These are phyloP conservation scores for Volvariella surrecta DNA, from an alignment of 1,284 basidiomycete species.

Conservation along the genomic window DNA sequence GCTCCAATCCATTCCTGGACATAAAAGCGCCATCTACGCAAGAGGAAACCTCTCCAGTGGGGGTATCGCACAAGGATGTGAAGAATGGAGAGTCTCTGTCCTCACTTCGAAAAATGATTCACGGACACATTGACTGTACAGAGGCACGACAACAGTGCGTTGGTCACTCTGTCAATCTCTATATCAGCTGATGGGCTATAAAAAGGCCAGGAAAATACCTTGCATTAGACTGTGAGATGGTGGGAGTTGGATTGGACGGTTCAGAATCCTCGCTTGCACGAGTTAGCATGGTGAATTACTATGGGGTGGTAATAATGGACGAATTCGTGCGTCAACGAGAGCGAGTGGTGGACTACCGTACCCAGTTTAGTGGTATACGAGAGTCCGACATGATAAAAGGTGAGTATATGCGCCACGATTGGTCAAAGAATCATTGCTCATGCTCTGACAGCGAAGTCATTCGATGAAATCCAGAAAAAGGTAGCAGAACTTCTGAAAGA, in stretches of 20 bases:
- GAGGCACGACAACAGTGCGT: conserved; percentile 39
- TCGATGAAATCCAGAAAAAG: conserved; percentile 73
- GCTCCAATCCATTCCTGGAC: not conserved
- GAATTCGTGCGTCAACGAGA: conserved; percentile 86
- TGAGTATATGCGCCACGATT: conserved; percentile 20
- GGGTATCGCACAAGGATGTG: conserved; percentile 6
- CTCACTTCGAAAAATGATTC: conserved; percentile 41
- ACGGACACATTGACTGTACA: conserved; percentile 34
- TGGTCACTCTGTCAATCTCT: no score
- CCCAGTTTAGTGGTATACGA: conserved; percentile 85
- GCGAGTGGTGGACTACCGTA: conserved; percentile 89
- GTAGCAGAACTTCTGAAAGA: conserved; percentile 79
- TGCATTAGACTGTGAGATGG: conserved; percentile 96
- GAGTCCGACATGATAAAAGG: conserved; percentile 69
- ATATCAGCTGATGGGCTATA: no score
- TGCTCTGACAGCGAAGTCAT: conserved; percentile 53
- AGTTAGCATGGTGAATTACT: conserved; percentile 88
- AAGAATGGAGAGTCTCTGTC: conserved; percentile 38
- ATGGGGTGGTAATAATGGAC: conserved; percentile 78
- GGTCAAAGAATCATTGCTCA: no score
- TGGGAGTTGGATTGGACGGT: conserved; percentile 83
- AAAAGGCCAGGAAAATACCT: conserved; percentile 70
- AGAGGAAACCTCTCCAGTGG: conserved; percentile 7
- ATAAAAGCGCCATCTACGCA: not conserved
- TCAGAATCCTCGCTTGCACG: conserved; percentile 81